These are phyloP conservation scores for Trichoderma hamatum DNA, from an alignment of 2,329 filamentous ascomycete genomes.

Conservation along the genomic window DNA sequence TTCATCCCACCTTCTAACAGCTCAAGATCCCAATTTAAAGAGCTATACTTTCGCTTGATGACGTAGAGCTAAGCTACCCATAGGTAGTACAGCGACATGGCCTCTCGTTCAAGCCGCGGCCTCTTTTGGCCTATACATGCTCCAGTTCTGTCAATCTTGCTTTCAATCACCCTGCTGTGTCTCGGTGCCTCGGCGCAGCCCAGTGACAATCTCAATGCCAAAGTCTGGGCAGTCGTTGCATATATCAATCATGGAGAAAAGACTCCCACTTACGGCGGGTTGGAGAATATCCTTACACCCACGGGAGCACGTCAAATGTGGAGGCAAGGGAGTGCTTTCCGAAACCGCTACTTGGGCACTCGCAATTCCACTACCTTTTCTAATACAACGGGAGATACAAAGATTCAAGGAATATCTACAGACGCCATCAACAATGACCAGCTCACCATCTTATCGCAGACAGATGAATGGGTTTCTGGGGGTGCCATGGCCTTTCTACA, in stretches of 20 bases:
- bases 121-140: not conserved
- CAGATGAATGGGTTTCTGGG: slow-evolving; percentile 58
- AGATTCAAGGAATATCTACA: slow-evolving; percentile 48
- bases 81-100: slow-evolving; percentile 5
- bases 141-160: slow-evolving; percentile 23
- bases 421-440: slow-evolving; percentile 54
- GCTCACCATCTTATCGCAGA: slow-evolving; percentile 47
- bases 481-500: slow-evolving; percentile 80
- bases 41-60: not conserved
- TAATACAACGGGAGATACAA: slow-evolving; percentile 35
- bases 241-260: slow-evolving; percentile 59
- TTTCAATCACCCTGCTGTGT: slow-evolving; percentile 30
- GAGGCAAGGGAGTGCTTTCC: slow-evolving; percentile 52
- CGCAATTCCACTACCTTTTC: slow-evolving; percentile 33
- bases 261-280: slow-evolving; percentile 45
- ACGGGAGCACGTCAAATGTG: slow-evolving; percentile 57
- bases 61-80: not conserved
- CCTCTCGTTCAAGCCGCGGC: not conserved
- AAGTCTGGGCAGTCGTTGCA: slow-evolving; percentile 54
- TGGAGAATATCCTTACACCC: slow-evolving; percentile 50
- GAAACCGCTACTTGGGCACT: slow-evolving; percentile 51
- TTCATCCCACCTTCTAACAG: not conserved
- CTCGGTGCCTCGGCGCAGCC: slow-evolving; percentile 38
- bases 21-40: not conserved
- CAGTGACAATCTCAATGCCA: slow-evolving; percentile 38